Conservation (phyloP, 2,329 filamentous ascomycete species). For the Alternaria gaisen region DNA sequence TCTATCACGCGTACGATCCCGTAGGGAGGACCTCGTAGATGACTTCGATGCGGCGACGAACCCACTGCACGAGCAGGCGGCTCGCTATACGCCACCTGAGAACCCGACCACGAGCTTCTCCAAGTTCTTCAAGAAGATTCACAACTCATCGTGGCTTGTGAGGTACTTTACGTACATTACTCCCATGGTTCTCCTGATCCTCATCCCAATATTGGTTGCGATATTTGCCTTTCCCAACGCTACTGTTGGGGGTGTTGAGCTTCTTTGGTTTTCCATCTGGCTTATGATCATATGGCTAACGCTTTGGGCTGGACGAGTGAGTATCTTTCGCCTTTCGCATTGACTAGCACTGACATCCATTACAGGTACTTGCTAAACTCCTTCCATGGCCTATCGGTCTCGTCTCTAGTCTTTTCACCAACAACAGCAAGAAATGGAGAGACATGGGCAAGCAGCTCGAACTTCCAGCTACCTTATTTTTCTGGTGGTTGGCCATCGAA, state of each 20-base stretch:
- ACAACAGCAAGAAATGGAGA: conserved; percentile 91
- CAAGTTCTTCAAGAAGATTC: conserved; percentile 70
- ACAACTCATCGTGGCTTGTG: conserved; percentile 71
- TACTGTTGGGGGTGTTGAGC: conserved; percentile 75
- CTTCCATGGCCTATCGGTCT: conserved; percentile 70
- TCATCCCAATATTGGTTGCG: conserved; percentile 74
- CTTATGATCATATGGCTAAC: conserved; percentile 92
- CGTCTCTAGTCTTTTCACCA: conserved; percentile 79
- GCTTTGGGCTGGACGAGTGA: conserved; percentile 76
- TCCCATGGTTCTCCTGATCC: conserved; percentile 69
- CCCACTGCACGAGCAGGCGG: conserved; percentile 72
- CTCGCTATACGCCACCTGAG: conserved; percentile 70
- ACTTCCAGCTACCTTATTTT: conserved; percentile 83
- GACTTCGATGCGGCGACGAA: conserved; percentile 74
- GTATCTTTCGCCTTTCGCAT: conserved; percentile 19
- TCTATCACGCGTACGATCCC: conserved; percentile 62
- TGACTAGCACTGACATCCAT: conserved; percentile 13
- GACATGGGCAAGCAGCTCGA: conserved; percentile 88
- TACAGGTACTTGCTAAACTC: conserved; percentile 68
- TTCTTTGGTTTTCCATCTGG: conserved; percentile 96
- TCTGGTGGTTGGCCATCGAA: conserved; percentile 89
- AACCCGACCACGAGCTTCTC: conserved; percentile 69
- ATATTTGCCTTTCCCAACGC: conserved; percentile 66
- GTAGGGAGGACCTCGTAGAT: conserved; percentile 66
- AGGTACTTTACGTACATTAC: conserved; percentile 77